Base-by-base conservation (phyloP, 495 filamentous ascomycete genomes). In the Lophium mytilinum region DNA sequence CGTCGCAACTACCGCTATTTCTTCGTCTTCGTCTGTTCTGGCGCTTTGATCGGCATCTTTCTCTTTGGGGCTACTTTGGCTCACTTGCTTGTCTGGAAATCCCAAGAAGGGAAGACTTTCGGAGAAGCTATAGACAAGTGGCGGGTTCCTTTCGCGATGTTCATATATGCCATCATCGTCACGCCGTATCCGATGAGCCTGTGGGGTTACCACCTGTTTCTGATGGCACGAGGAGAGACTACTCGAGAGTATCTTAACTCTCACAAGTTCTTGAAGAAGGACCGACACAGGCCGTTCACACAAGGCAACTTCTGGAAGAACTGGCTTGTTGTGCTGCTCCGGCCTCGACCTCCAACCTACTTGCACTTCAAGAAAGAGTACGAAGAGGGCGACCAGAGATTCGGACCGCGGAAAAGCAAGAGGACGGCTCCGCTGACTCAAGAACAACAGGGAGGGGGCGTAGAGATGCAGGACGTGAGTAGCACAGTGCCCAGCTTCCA, bases 1-100 rank as follows among this genome's bases (percentile, higher is more conserved):
- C 87, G 94, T 36, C 88, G 93, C 53, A 98, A 98, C 71, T 98
- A 98, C 71, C 90, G 94, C 49, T 98, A 93, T 65, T 98, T 98
- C 71, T 95, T 96, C 65, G 80, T 85, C 17, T 98, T 96, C 71
- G 80, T 97, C 60, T 80, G 77, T 62, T 79, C 82, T 17, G 83
- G 78, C 11, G 89, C 88, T 1, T 56, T 96, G n/a, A 76, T 96
- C 1, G 81, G 82, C 0, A 65, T 92, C 15, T 91, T 86, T 64
- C 76, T 96, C 46, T 73, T 88, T 21, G 88, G 80, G 15, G 83
- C 87, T 8, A 87, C 80, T 45, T 76, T 95, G 24, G 83, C 84
- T 9, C 94, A 97, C 60, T 78, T 96, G 33, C 72, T 90, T 18
- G 75, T 88, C 17, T 93, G 90, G 72, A 79, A 73, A 52, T 71